phyloP scores from a whole-genome alignment of 73 alveolate genomes.

The Paraurostyla sp. region DNA sequence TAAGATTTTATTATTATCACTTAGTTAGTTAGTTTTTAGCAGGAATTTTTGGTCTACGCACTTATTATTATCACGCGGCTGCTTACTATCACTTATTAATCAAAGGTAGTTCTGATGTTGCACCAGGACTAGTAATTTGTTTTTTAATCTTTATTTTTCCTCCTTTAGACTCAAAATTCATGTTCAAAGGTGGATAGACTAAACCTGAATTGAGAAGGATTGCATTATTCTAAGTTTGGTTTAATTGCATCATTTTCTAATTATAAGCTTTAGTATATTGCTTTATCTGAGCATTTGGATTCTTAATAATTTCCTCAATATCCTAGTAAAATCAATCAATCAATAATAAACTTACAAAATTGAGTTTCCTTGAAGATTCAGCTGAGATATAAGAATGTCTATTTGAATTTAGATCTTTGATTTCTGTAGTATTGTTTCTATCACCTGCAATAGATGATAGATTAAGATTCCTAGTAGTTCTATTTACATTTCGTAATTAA shows the following conservation, averaged over 20 bases:
- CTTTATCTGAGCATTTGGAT: slow-evolving; percentile 56
- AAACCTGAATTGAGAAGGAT: background rate
- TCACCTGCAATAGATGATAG: background rate
- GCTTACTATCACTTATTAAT: background rate
- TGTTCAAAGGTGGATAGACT: background rate
- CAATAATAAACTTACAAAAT: background rate
- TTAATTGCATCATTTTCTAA: background rate
- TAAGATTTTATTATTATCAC: background rate
- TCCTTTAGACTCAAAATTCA: background rate
- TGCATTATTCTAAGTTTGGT: background rate
- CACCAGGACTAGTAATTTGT: background rate
- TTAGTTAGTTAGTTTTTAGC: background rate
- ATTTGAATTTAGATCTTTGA: background rate
- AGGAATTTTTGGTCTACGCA: no score
- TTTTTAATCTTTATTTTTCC: background rate
- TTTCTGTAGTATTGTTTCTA: background rate
- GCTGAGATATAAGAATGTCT: background rate
- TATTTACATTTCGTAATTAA: background rate
- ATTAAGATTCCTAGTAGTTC: background rate
- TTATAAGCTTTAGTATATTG: slow-evolving; percentile 32
- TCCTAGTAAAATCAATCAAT: background rate
- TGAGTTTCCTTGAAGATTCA: background rate
- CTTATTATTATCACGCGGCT: no score
- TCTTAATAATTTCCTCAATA: slow-evolving; percentile 57
- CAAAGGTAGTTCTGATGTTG: slow-evolving; percentile 1